Conservation (phyloP, 1,284 basidiomycete genomes). For the Cryptococcus sp. region DNA sequence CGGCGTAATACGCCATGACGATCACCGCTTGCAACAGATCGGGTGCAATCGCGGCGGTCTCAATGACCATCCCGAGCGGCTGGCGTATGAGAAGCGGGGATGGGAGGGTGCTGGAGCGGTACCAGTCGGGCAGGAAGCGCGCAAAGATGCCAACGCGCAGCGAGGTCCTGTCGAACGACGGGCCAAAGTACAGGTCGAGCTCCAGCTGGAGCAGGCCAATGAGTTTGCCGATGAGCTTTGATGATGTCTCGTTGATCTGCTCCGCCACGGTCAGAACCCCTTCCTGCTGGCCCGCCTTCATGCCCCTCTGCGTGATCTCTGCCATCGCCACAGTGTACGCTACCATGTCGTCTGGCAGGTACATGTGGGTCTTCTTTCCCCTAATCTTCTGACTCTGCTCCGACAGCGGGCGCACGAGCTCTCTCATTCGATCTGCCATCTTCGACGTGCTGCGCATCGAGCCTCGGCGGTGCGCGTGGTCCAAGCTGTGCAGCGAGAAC, state of each 20-base stretch:
- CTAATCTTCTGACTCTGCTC: slow-evolving; percentile 47
- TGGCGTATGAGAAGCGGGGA: slow-evolving; percentile 78
- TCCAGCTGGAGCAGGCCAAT: slow-evolving; percentile 59
- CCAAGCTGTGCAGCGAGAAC: slow-evolving; percentile 26
- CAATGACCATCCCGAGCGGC: slow-evolving; percentile 80
- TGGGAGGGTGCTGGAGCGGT: slow-evolving; percentile 66
- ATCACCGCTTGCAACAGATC: slow-evolving; percentile 82
- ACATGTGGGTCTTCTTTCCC: slow-evolving; percentile 55
- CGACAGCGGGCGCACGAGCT: slow-evolving; percentile 40
- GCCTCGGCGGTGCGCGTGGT: slow-evolving; percentile 28
- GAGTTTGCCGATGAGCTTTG: slow-evolving; percentile 70
- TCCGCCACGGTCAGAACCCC: slow-evolving; percentile 61
- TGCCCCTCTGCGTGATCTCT: slow-evolving; percentile 75
- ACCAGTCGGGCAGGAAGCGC: slow-evolving; percentile 83
- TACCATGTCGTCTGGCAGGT: slow-evolving; percentile 84
- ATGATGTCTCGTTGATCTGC: slow-evolving; percentile 70
- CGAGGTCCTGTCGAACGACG: slow-evolving; percentile 59
- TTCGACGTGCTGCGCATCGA: slow-evolving; percentile 27
- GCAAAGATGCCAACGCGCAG: slow-evolving; percentile 81
- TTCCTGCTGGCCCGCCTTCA: slow-evolving; percentile 42
- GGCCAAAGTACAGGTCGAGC: slow-evolving; percentile 46
- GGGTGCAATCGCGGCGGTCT: slow-evolving; percentile 81
- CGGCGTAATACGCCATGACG: slow-evolving; percentile 80
- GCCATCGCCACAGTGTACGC: slow-evolving; percentile 80
- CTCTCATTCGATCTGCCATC: slow-evolving; percentile 45